Base-by-base conservation (phyloP, 495 filamentous ascomycete genomes). In the Penicillium lagena region DNA sequence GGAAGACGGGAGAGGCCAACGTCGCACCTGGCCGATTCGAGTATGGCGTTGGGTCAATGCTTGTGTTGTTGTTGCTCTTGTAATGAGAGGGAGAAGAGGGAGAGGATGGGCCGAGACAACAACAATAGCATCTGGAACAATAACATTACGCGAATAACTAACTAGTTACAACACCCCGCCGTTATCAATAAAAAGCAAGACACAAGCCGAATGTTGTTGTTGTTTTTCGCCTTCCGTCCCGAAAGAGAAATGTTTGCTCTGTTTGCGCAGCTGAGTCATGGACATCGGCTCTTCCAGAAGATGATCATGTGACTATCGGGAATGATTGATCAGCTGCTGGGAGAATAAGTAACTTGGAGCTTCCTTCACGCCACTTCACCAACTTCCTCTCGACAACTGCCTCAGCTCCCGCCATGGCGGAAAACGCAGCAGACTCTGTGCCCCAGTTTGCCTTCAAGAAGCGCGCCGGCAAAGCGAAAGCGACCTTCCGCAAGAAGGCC, bases 401-500 rank as follows among this genome's bases (percentile, higher is more conserved):
- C 33, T 9, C 8, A 28, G 22, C 42, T 32, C 9, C 60, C 59
- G 54, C 28, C 46, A 31, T 22, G 22, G 61, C 58, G 17, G 48
- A 52, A 10, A 37, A 43, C 1, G 35, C 46, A 37, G 12, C 48
- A 27, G 56, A 57, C 3, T 3, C 46, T 2, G 54, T 51, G 1
- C 59, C 60, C 27, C 55, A 55, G 55, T 60, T 68, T 15, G 46
- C 59, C 36, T 98, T 98, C 78, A 96, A 95, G 56, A 95, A 93
- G 66, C 86, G 91, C 54, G 71, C 78, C 22, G 22, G 22, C 38
- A 94, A 89, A 57, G 70, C 73, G 41, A 93, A 90, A 59, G 78
- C 81, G 42, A 90, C 78, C 53, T 69, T 90, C 40, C 82, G 90
- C 55, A 96, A 95, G 73, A 83, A 87, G 39, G 77, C 85, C 39